Evolutionary conservation across 352 stramenopile genomes (phyloP).

Genomic region (Ophiocytium majus): DNA sequence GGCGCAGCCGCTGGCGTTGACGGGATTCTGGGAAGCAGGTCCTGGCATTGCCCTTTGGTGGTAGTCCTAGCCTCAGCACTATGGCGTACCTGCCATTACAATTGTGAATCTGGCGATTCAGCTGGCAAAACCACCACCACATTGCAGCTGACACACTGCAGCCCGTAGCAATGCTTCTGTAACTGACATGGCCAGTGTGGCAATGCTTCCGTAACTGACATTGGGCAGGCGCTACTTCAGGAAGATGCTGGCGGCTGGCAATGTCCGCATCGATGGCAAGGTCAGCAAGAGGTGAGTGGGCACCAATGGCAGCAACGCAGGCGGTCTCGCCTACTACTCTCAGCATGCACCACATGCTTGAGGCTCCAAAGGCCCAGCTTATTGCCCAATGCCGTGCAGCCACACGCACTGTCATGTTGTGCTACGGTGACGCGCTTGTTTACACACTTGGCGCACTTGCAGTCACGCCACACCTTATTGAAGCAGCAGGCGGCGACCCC

Average conservation of each 20-base stretch:
- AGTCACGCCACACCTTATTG: neutral
- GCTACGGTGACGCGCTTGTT: neutral
- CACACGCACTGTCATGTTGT: neutral
- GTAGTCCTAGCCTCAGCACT: neutral
- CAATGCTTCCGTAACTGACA: neutral
- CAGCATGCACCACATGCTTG: neutral
- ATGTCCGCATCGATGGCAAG: conserved; percentile 38
- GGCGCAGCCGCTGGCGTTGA: no score
- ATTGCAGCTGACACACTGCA: no score
- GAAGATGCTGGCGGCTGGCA: conserved; percentile 31
- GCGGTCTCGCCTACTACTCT: neutral
- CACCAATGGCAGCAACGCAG: neutral
- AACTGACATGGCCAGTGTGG: neutral
- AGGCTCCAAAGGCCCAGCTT: no score
- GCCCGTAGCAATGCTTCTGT: no score
- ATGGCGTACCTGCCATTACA: neutral
- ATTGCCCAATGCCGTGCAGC: neutral
- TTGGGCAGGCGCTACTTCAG: conserved; percentile 46
- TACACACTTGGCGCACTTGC: neutral
- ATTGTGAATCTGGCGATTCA: neutral
- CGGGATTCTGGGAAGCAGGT: no score
- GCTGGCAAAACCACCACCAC: neutral
- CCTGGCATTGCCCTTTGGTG: no score
- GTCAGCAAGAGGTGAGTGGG: conserved; percentile 34
- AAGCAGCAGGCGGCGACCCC: neutral